Percentiles rank a stretch among this genome's conserved stretches.
These are phyloP conservation scores for Torulaspora quercuum DNA, from an alignment of 805 yeast genomes.

Conservation along the genomic window DNA sequence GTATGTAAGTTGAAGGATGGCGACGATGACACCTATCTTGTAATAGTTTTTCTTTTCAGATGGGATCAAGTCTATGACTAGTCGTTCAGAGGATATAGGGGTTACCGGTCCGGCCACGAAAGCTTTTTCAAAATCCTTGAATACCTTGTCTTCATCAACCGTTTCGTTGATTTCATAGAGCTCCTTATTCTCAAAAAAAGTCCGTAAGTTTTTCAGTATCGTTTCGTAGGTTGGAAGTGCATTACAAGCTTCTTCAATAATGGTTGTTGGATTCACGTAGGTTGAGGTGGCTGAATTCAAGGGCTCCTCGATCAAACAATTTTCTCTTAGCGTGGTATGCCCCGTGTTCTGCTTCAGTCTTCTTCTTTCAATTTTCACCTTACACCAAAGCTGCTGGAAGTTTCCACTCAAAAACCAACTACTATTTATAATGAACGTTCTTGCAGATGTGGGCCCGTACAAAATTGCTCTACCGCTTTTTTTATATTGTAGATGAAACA, in stretches of 20 bases:
- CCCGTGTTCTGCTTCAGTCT: conserved; percentile 23
- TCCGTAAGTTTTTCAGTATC: conserved; percentile 12
- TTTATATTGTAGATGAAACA: conserved; percentile 19
- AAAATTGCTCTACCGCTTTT: conserved; percentile 23
- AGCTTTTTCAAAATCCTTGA: conserved; percentile 22
- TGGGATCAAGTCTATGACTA: conserved; percentile 9
- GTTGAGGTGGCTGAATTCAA: conserved; percentile 12
- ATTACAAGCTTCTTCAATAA: conserved; percentile 13
- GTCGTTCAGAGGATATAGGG: conserved; percentile 7
- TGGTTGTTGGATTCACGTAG: background rate
- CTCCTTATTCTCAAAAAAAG: conserved; percentile 20
- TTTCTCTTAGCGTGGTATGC: conserved; percentile 21
- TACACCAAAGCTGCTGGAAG: conserved; percentile 25
- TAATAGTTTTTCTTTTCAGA: conserved; percentile 27
- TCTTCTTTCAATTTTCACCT: conserved; percentile 27
- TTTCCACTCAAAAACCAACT: conserved; percentile 20
- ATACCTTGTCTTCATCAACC: conserved; percentile 23
- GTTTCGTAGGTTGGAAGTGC: conserved; percentile 25
- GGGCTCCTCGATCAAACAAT: conserved; percentile 15
- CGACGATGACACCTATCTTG: conserved; percentile 29
- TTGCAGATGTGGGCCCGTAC: conserved; percentile 35
- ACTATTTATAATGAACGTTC: conserved; percentile 18
- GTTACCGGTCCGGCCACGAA: conserved; percentile 13
- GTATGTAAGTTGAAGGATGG: conserved; percentile 21
- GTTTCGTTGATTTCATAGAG: conserved; percentile 15